These are phyloP conservation scores for Ophiosphaerella herpotricha DNA, from an alignment of 2,329 filamentous ascomycete species.

Conservation along the genomic window DNA sequence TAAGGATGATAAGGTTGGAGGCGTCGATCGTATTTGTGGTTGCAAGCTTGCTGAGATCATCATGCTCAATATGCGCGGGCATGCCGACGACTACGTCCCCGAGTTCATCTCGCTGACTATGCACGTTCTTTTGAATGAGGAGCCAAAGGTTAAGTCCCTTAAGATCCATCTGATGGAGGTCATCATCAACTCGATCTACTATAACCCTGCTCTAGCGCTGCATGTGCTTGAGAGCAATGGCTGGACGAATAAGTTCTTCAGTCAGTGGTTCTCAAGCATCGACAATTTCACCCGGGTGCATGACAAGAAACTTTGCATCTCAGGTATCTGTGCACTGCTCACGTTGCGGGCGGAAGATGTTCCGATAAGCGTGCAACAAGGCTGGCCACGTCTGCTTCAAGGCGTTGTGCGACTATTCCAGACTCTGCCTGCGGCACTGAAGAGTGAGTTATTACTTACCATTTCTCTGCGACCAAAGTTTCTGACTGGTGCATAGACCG, in stretches of 20 bases:
- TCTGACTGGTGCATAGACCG: constrained; percentile 62
- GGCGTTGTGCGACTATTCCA: constrained; percentile 92
- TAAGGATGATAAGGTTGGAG: constrained; percentile 85
- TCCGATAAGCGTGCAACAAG: constrained; percentile 88
- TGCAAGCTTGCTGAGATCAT: constrained; percentile 97
- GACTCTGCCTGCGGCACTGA: constrained; percentile 82
- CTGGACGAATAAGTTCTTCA: constrained; percentile 99
- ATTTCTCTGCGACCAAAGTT: constrained; percentile 12
- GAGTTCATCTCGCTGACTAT: constrained; percentile 91
- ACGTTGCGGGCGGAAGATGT: constrained; percentile 80
- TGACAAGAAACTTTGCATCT: constrained; percentile 98
- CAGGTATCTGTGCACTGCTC: constrained; percentile 85
- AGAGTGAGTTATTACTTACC: constrained; percentile 62
- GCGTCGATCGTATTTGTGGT: constrained; percentile 92
- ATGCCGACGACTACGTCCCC: constrained; percentile 85
- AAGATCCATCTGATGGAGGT: constrained; percentile 98
- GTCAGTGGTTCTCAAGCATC: constrained; percentile 96
- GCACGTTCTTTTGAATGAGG: constrained; percentile 73
- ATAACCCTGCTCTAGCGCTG: constrained; percentile 85
- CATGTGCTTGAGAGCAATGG: constrained; percentile 86
- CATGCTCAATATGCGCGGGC: constrained; percentile 90
- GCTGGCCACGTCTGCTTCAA: constrained; percentile 89
- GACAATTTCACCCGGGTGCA: constrained; percentile 91
- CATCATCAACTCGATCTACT: constrained; percentile 97
- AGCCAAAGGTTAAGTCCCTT: constrained; percentile 89